Conservation (phyloP, 208 protist genomes). For the Wallacemonas collosoma region DNA sequence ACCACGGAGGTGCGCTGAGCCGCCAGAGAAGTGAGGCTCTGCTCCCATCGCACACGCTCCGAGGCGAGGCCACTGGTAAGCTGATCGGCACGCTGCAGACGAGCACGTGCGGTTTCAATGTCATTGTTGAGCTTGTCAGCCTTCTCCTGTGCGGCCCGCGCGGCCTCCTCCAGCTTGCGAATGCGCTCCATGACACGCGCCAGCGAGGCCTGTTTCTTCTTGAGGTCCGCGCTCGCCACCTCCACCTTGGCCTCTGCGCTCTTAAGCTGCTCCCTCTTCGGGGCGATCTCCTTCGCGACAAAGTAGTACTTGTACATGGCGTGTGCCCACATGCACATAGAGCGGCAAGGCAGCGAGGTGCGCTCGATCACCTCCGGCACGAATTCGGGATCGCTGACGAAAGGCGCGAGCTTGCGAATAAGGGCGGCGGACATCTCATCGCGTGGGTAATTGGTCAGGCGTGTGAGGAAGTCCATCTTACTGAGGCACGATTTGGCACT, state of each 20-base stretch:
- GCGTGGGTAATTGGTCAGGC: constrained; percentile 87
- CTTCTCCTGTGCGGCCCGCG: constrained; percentile 75
- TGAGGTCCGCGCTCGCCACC: constrained; percentile 55
- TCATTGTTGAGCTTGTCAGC: constrained; percentile 87
- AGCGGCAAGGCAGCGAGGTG: constrained; percentile 92
- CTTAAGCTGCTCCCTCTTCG: constrained; percentile 78
- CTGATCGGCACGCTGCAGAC: constrained; percentile 85
- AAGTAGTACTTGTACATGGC: constrained; percentile 95
- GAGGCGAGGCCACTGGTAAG: constrained; percentile 85
- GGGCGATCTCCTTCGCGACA: constrained; percentile 90
- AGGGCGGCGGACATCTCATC: constrained; percentile 83
- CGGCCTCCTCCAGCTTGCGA: constrained; percentile 59
- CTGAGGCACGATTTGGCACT: constrained; percentile 86
- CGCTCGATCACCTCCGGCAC: constrained; percentile 91
- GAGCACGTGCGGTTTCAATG: constrained; percentile 80
- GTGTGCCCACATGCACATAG: constrained; percentile 95
- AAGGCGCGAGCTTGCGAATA: constrained; percentile 90
- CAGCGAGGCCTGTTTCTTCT: constrained; percentile 71
- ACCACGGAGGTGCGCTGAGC: constrained; percentile 60
- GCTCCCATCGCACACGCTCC: constrained; percentile 81
- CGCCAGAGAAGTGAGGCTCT: constrained; percentile 60
- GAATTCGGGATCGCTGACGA: constrained; percentile 92
- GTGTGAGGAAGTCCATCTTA: constrained; percentile 89
- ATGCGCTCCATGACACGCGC: constrained; percentile 81
- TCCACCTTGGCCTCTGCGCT: constrained; percentile 82